A percentile compares a stretch with the other conserved stretches of the same genome.
These are phyloP conservation scores for Exophiala dermatitidis DNA, from an alignment of 2,329 filamentous ascomycete species.

Conservation along the genomic window DNA sequence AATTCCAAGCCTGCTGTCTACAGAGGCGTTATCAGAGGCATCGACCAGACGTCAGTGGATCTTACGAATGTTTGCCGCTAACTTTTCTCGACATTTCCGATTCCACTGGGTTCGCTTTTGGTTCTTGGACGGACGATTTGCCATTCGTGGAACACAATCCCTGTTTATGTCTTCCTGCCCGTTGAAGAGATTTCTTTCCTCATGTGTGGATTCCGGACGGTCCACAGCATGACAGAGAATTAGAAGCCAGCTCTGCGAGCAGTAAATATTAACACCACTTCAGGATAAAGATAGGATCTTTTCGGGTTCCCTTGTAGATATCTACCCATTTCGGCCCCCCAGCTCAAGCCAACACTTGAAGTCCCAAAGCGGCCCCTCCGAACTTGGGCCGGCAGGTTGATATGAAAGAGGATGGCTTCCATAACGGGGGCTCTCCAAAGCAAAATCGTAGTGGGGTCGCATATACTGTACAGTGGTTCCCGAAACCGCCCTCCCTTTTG, in stretches of 20 bases:
- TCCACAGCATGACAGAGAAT: constrained; percentile 6
- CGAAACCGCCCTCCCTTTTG: too few species aligned
- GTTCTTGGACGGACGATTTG: constrained; percentile 11
- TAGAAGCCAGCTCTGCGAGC: constrained; percentile 5
- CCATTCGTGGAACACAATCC: constrained; percentile 6
- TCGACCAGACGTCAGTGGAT: constrained; percentile 7
- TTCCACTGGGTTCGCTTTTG: constrained; percentile 10
- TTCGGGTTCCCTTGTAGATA: constrained; percentile 10
- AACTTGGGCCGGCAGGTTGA: constrained; percentile 1
- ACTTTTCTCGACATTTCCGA: constrained; percentile 12
- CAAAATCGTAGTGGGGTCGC: too few species aligned
- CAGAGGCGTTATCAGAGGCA: constrained; percentile 6
- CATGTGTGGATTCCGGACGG: constrained; percentile 4
- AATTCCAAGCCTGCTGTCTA: constrained; percentile 10
- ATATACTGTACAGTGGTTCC: too few species aligned
- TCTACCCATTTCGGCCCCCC: constrained; percentile 7
- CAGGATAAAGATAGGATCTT: constrained; percentile 11
- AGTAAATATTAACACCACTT: constrained; percentile 13
- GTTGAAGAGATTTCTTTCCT: constrained; percentile 10
- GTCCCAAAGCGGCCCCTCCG: constrained; percentile 4
- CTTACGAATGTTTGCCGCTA: constrained; percentile 9
- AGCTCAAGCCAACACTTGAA: constrained; percentile 11
- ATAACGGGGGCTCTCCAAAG: neutral
- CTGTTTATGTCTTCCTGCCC: constrained; percentile 8
- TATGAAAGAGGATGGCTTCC: constrained; percentile 2